Base-by-base conservation (phyloP, 768 basidiomycete genomes). In the Trametes maxima region DNA sequence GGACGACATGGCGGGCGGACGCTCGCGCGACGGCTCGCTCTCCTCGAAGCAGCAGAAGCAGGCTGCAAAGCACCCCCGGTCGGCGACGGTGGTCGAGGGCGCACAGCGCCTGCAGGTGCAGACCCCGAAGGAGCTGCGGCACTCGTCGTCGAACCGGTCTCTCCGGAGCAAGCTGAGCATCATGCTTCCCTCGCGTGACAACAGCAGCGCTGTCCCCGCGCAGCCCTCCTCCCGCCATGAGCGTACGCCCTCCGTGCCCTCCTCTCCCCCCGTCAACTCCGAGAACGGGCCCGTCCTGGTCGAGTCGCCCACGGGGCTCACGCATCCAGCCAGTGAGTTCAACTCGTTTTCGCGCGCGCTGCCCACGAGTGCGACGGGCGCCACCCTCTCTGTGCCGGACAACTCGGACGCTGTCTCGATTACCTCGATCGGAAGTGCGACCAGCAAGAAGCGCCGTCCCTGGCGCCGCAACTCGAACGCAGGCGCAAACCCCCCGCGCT, bases 291-390 rank as follows among this genome's bases (percentile, higher is more conserved):
- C 14, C n/a, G 59, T 60, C 33, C 64, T 71, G 36, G 70, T 71
- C 48, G 70, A 71, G 59, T 71, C 70, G n/a, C 70, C 70, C 36
- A 68, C 67, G 17, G 56, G 58, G 28, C 62, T 68, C 42, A 51
- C 40, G 45, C 42, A 54, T 16, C 40, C 54, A 8, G 28, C 28
- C 2, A 54, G 43, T n/a, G 49, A 51, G 36, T 44, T 50, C 51
- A 42, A 45, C 35, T 60, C 60, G 24, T 42, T 55, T 49, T 22
- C 44, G 21, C 60, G 36, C 50, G 59, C 65, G 44, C 52, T 59
- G 21, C 25, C 56, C 59, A 19, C 51, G 2, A 57, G 58, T 57
- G 22, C 52, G 40, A 57, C 60, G 37, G 59, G 59, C 56, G 36
- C 66, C 53, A 50, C 62, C 17, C 54, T 68, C 51, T 56, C 61